Percentiles rank a stretch among this genome's conserved stretches.
phyloP scores from a whole-genome alignment of 306 rosid species.

The Cucumis melo region DNA sequence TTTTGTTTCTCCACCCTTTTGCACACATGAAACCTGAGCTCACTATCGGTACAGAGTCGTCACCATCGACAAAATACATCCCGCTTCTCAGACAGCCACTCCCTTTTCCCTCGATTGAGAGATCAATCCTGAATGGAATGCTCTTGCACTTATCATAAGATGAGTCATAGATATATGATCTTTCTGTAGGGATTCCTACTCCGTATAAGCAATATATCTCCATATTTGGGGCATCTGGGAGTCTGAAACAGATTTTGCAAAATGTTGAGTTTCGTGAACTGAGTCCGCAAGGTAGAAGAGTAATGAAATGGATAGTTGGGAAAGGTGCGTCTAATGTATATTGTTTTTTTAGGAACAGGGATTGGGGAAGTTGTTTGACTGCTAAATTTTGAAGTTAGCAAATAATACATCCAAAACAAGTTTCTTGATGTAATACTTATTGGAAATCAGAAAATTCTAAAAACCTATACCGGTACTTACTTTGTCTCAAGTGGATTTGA shows the following conservation, averaged over 20 bases:
- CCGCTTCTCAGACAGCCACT: slow-evolving; percentile 28
- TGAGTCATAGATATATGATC: slow-evolving; percentile 37
- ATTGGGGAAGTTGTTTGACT: neutral
- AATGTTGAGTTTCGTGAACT: neutral
- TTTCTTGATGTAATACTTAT: neutral
- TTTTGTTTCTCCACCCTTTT: slow-evolving; percentile 64
- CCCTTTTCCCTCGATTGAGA: slow-evolving; percentile 32
- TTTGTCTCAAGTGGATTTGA: slow-evolving; percentile 77
- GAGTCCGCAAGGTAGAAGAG: neutral
- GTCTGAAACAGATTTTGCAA: slow-evolving; percentile 20
- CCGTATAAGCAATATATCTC: slow-evolving; percentile 68
- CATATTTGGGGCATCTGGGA: slow-evolving; percentile 64
- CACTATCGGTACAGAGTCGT: slow-evolving; percentile 36
- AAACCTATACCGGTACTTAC: slow-evolving; percentile 21
- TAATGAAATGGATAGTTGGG: neutral
- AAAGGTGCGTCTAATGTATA: neutral
- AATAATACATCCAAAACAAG: neutral
- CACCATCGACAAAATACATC: slow-evolving; percentile 47
- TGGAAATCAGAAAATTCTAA: neutral
- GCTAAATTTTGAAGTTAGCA: neutral
- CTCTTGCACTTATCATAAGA: slow-evolving; percentile 33
- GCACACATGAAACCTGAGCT: slow-evolving; percentile 83
- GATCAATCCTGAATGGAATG: slow-evolving; percentile 40
- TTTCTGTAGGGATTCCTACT: slow-evolving; percentile 56
- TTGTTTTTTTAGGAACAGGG: neutral